These are phyloP conservation scores for Epichloe glyceriae DNA, from an alignment of 2,329 filamentous ascomycete genomes.

Conservation along the genomic window DNA sequence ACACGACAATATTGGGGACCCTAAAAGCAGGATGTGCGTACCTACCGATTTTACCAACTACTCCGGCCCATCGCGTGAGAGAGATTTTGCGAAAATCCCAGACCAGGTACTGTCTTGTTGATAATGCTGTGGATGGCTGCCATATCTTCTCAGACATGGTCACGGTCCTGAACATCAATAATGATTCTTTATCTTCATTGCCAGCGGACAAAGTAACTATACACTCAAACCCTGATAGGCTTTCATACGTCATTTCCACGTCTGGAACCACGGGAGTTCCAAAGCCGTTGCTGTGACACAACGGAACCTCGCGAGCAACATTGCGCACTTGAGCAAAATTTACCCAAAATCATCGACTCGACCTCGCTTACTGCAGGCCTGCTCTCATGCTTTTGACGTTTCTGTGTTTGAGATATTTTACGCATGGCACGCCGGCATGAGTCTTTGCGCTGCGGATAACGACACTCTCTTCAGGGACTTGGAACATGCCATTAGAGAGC, in stretches of 20 bases:
- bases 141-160: slow-evolving; percentile 9
- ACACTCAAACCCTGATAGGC: slow-evolving; percentile 29
- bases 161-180: slow-evolving; percentile 22
- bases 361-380: slow-evolving; percentile 64
- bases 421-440: slow-evolving; percentile 65
- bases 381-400: slow-evolving; percentile 75
- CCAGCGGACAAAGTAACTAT: slow-evolving; percentile 24
- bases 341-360: slow-evolving; percentile 41
- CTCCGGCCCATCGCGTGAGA: slow-evolving; percentile 46
- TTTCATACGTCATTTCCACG: slow-evolving; percentile 72
- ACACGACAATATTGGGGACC: slow-evolving; percentile 60
- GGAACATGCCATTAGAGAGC: slow-evolving; percentile 48
- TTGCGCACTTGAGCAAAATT: slow-evolving; percentile 49
- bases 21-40: slow-evolving; percentile 68
- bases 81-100: slow-evolving; percentile 50
- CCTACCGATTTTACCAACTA: slow-evolving; percentile 64
- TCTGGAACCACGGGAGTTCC: slow-evolving; percentile 71
- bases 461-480: slow-evolving; percentile 63
- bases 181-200: slow-evolving; percentile 15
- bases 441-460: slow-evolving; percentile 62
- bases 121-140: slow-evolving; percentile 15
- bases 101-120: slow-evolving; percentile 32
- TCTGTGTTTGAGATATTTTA: slow-evolving; percentile 89
- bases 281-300: slow-evolving; percentile 68
- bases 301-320: slow-evolving; percentile 61